phyloP scores from a whole-genome alignment of 73 alveolate genomes.

The Tetrahymena thermophila region DNA sequence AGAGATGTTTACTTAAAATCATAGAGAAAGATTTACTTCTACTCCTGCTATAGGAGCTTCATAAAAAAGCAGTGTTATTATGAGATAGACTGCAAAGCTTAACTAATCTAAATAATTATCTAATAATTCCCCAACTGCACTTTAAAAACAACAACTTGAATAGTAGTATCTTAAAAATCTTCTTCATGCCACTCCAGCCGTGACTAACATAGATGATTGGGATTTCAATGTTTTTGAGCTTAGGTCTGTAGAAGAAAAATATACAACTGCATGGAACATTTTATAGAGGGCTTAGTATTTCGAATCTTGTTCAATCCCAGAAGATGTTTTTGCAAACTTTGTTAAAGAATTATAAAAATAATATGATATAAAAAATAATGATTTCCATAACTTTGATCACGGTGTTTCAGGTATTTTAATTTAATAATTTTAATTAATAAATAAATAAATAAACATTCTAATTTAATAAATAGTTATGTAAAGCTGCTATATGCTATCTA shows the following conservation, averaged over 20 bases:
- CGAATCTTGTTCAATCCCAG: neutral
- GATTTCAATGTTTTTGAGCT: constrained; percentile 20
- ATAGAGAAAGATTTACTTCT: neutral
- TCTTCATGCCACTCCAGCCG: neutral
- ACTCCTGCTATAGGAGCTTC: neutral
- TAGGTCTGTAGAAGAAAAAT: neutral
- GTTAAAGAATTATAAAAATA: constrained; percentile 11
- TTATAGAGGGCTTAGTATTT: constrained; percentile 13
- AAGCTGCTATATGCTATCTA: constrained; percentile 12
- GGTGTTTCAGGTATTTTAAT: constrained; percentile 16
- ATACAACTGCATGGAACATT: constrained; percentile 18
- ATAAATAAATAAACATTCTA: neutral
- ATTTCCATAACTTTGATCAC: constrained; percentile 35
- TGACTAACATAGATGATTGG: constrained; percentile 17
- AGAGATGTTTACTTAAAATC: neutral
- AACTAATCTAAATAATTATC: neutral
- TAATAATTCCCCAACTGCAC: neutral
- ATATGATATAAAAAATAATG: constrained; percentile 26
- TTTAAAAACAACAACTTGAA: neutral
- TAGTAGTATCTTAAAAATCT: neutral
- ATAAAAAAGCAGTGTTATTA: neutral
- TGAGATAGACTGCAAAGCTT: neutral
- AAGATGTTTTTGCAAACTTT: constrained; percentile 13
- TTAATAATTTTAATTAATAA: too few species aligned
- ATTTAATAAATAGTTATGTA: constrained; percentile 1